Base-by-base conservation (phyloP, 73 alveolate species). In the Urostyla sp. region DNA sequence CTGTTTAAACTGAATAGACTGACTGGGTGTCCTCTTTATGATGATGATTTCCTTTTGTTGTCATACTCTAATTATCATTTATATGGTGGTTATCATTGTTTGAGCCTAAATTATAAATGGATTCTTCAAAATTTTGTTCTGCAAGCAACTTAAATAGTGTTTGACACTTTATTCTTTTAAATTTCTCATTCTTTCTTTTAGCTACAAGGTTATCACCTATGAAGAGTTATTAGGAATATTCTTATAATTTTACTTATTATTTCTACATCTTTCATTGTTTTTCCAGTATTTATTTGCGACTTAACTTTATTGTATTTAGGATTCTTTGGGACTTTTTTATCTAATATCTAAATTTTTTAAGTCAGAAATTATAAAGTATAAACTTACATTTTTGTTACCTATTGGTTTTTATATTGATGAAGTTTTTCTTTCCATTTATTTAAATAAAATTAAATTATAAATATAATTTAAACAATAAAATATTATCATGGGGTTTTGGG, bases 221-320 rank as follows among this genome's bases (percentile, higher is more conserved):
- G 28, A 13, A 18, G 13, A 30, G 4, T 36, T 13, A 31, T n/a
- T 11, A 13, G 23, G 30, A 0, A 8, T 26, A 1, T 40, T 18
- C 21, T 56, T 44, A 36, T 23, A 43, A 27, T 48, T 23, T 67
- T 91, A 75, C 95, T 86, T 38, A 93, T 90, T 59, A 94, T 89
- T 78, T 95, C 98, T 23, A 92, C 97, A 52, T 96, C 96, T 31
- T 91, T 88, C 34, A 94, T 90, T 0, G 99, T 97, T 72, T 91
- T 89, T n/a, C 99, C 99, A 20, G 98, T 88, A 61, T 95, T 90
- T 20, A 95, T 44, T 43, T 90, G 79, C 66, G 92, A 66, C 57
- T 88, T 60, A 27, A 97, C 92, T 50, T 92, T 72, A 43, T 90
- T 91, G 72, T 95, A 97, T 88, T 97, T 97, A 16, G 94, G 89